Base-by-base conservation (phyloP, 2,329 filamentous ascomycete genomes). In the Colletotrichum karsti region DNA sequence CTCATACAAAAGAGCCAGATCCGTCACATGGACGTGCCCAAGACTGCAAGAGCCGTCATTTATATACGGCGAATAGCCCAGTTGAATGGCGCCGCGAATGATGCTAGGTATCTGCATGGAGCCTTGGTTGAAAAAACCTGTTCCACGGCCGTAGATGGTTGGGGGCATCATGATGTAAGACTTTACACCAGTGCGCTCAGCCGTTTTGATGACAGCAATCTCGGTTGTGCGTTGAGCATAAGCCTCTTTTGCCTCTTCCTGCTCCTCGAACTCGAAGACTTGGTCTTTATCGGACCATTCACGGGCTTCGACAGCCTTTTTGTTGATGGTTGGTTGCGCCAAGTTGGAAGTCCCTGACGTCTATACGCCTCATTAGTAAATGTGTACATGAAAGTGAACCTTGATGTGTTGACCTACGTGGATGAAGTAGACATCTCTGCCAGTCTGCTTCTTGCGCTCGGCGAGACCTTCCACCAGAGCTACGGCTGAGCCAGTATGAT, bases 121-220 rank as follows among this genome's bases (percentile, higher is more conserved):
- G 1, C 70, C 67, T 8, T 67, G 74, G 39, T 84, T 81, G 71
- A 83, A 85, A 0, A 77, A 71, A 1, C 83, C 84, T 1, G 74
- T 77, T 7, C 83, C 82, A 1, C 71, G 63, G 18, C 85, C 85
- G 71, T 82, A 88, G 51, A 88, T 83, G 4, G 79, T 78, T 0
- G 83, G 83, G 0, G 79, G 76, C 78, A 83, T 84, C 48, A 87
- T 75, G 51, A 85, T 77, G 48, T 81, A 75, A 0, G 84, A 83
- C 63, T 80, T 80, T 2, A 88, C 80, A 3, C 79, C 77, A 0
- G 77, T 48, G 18, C 77, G 73, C 15, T 81, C 69, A 2, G 82
- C 82, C 1, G 73, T 72, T 6, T 82, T 76, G 1, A 85, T 71
- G 12, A 85, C 81, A 4, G 74, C 73, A 7, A 87, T 69, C 63